Conservation (phyloP, 495 filamentous ascomycete species). For the Ramalina peruviana region DNA sequence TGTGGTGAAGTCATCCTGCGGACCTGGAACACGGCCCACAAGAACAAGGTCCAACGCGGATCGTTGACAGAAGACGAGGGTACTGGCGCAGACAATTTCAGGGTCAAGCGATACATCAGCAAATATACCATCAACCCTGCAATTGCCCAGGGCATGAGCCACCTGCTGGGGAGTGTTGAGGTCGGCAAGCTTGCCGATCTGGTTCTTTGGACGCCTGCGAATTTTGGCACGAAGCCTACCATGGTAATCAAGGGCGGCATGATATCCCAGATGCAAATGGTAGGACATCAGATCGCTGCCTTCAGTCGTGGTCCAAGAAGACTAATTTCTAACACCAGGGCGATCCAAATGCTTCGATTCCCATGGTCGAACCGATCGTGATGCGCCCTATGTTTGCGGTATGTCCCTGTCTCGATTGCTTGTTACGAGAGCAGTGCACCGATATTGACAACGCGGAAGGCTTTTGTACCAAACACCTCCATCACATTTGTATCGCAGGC, state of each 20-base stretch:
- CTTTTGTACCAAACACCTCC: constrained; percentile 54
- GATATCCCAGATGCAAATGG: constrained; percentile 74
- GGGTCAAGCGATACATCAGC: constrained; percentile 85
- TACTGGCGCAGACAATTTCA: constrained; percentile 78
- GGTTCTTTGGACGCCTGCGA: constrained; percentile 74
- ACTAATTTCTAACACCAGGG: constrained; percentile 37
- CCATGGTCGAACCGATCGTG: constrained; percentile 76
- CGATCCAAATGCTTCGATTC: constrained; percentile 87
- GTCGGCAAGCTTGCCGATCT: constrained; percentile 86
- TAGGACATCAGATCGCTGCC: background rate
- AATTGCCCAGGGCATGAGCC: constrained; percentile 83
- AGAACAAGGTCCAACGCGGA: constrained; percentile 88
- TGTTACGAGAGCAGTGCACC: background rate
- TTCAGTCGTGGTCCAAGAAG: background rate
- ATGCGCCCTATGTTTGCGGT: constrained; percentile 78
- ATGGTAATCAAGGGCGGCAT: constrained; percentile 83
- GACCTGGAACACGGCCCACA: constrained; percentile 97
- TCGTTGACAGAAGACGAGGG: constrained; percentile 61
- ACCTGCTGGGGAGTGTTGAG: constrained; percentile 78
- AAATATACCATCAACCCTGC: constrained; percentile 98
- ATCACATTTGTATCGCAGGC: constrained; percentile 75
- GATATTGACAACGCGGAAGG: constrained; percentile 15
- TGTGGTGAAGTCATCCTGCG: constrained; percentile 89
- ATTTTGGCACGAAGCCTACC: constrained; percentile 79
- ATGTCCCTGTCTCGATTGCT: constrained; percentile 14